Percentiles rank a stretch among this genome's conserved stretches.
Evolutionary conservation across 2,329 filamentous ascomycete genomes (phyloP).

Genomic region (Calonectria naviculata): DNA sequence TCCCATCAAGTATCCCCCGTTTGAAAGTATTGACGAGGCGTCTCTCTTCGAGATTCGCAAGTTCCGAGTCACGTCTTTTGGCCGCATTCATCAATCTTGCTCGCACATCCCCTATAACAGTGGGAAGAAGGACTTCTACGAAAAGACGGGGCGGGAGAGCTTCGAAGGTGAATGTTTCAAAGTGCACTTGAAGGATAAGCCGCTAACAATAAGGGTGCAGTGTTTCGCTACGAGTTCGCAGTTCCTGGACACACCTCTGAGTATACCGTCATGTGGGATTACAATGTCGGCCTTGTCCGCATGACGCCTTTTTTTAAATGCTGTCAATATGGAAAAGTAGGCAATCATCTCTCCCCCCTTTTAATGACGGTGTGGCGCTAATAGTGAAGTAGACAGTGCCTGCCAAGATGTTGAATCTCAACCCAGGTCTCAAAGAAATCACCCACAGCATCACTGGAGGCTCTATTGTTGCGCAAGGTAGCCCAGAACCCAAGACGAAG

Average conservation of each 20-base stretch:
- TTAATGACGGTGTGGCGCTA: conserved; percentile 15
- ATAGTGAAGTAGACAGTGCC: conserved; percentile 78
- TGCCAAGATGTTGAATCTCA: conserved; percentile 82
- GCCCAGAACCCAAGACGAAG: conserved; percentile 32
- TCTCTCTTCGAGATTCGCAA: conserved; percentile 68
- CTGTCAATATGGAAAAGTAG: conserved; percentile 86
- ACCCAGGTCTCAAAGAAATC: conserved; percentile 87
- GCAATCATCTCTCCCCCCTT: conserved; percentile 12
- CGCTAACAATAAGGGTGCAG: conserved; percentile 16
- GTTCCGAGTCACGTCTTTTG: conserved; percentile 75
- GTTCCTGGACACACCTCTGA: conserved; percentile 73
- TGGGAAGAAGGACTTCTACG: conserved; percentile 88
- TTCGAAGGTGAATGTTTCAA: conserved; percentile 77
- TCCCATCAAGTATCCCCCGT: conserved; percentile 78
- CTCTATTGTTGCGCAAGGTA: conserved; percentile 89
- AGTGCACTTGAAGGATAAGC: background rate
- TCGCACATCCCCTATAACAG: conserved; percentile 94
- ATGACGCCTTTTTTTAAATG: conserved; percentile 97
- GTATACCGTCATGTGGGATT: conserved; percentile 95
- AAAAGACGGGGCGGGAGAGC: conserved; percentile 86
- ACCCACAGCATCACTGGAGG: conserved; percentile 96
- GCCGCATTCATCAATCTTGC: conserved; percentile 69
- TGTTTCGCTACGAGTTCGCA: conserved; percentile 75
- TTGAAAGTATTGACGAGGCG: conserved; percentile 71
- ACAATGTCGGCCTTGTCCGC: conserved; percentile 91